Evolutionary conservation across 2,329 filamentous ascomycete genomes (phyloP).

Genomic region (Fusarium algeriense): DNA sequence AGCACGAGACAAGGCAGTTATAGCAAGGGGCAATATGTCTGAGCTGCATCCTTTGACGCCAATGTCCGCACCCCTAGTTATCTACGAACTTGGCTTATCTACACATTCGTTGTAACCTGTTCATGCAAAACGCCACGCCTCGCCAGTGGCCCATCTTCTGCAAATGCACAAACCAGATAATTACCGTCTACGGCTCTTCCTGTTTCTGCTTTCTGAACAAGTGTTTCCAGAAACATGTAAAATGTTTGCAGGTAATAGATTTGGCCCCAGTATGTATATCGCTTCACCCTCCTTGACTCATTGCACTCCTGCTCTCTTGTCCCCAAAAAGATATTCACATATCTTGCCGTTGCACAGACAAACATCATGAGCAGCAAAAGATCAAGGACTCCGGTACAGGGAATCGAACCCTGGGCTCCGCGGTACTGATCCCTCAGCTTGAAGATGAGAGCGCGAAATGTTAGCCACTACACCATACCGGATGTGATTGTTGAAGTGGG

Average conservation of each 20-base stretch:
- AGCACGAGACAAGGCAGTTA: background rate
- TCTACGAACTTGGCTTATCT: background rate
- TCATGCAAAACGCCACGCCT: background rate
- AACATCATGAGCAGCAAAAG: background rate
- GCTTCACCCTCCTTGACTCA: background rate
- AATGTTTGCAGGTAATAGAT: no score
- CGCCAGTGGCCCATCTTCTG: background rate
- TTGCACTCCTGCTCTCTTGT: no score
- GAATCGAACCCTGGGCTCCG: conserved; percentile 46
- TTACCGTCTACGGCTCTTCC: background rate
- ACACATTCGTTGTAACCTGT: no score
- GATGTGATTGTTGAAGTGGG: conserved; percentile 14
- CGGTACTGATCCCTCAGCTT: conserved; percentile 38
- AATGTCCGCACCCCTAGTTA: background rate
- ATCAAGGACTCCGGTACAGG: conserved; percentile 27
- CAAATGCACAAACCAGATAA: background rate
- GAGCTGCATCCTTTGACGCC: background rate
- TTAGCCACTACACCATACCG: conserved; percentile 53
- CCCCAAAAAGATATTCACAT: background rate
- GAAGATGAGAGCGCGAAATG: conserved; percentile 49
- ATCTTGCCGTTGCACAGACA: background rate
- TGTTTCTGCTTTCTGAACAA: background rate
- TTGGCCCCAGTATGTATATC: background rate
- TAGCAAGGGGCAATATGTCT: background rate
- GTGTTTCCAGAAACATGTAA: background rate